A percentile compares a stretch with the other conserved stretches of the same genome.
Conservation (phyloP, 164 flowering plant species). For the Berberis vulgaris region DNA sequence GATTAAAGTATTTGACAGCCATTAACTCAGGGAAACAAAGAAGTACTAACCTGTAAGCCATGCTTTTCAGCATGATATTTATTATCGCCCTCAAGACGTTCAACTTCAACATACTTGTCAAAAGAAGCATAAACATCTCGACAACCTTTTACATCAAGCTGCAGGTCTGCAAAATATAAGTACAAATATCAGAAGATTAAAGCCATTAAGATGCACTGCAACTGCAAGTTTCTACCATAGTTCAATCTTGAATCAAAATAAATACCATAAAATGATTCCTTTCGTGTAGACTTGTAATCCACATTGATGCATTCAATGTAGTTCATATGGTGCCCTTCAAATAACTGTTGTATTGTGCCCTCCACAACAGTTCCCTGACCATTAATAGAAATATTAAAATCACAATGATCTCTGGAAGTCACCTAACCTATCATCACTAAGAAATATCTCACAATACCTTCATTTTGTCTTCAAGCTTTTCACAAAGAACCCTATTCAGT, state of each 20-base stretch:
- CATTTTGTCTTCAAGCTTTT: slow-evolving; percentile 65
- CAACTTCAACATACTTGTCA: slow-evolving; percentile 70
- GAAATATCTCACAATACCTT: slow-evolving; percentile 27
- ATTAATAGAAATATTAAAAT: slow-evolving; percentile 1
- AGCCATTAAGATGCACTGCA: too few relatives aligned
- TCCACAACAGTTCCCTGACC: slow-evolving; percentile 67
- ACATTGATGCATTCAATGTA: slow-evolving; percentile 69
- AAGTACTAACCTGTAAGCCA: slow-evolving; percentile 51
- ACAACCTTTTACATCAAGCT: slow-evolving; percentile 73
- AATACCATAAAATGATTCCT: slow-evolving; percentile 64
- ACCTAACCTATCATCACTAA: background rate
- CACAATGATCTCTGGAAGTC: background rate
- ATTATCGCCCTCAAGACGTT: slow-evolving; percentile 62
- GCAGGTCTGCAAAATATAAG: slow-evolving; percentile 34
- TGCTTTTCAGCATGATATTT: slow-evolving; percentile 60
- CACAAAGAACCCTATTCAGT: slow-evolving; percentile 52
- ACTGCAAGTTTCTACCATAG: background rate
- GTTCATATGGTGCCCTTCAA: slow-evolving; percentile 70
- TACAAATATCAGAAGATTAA: background rate
- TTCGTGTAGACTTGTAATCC: slow-evolving; percentile 60
- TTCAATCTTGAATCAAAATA: slow-evolving; percentile 1
- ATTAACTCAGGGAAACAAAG: background rate
- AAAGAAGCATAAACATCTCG: slow-evolving; percentile 71
- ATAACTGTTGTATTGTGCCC: slow-evolving; percentile 68
- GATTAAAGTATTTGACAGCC: background rate